Base-by-base conservation (phyloP, 1,139 yeast species). In the Lodderomyces elongisporus region DNA sequence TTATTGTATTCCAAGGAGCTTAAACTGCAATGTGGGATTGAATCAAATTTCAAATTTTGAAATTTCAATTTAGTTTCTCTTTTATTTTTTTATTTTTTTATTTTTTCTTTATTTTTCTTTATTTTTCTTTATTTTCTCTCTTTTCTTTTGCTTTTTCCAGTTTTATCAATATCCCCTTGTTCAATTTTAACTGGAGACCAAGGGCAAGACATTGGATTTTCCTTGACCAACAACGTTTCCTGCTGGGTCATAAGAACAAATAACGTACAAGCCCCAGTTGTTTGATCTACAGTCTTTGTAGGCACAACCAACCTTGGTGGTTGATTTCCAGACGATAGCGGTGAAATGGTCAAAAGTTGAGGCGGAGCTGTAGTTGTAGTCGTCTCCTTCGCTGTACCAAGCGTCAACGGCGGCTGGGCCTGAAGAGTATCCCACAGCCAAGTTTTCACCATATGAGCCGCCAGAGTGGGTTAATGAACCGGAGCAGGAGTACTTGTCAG, bases 381-480 rank as follows among this genome's bases (percentile, higher is more conserved):
- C 44, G 8, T 51, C 44, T 46, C 78, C 78, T 64, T 85, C 95
- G 43, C 66, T 59, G 66, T 85, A 87, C 96, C 96, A 88, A 35
- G 91, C 95, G 29, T 74, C 70, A 38, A 85, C 79, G 30, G 87
- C 85, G 29, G 58, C 36, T 16, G 59, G 49, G 29, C 74, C 83
- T 18, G 67, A 63, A 29, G 69, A 43, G 59, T 69, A 74, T 37
- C 96, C 96, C 35, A 76, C 65, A 34, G 94, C 95, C 54, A 88
- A 70, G 70, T 88, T 88, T 65, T 88, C 96, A 54, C 96, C 96
- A 62, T 74, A 82, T 34, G 67, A 59, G 37, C 91, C 91, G 37
- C 84, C 85, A 32, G 94, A 79, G 66, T 88, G 96, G 24, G 62
- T 60, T 56, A 87, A 74, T 10, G 51, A 46, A 37, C 84, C 83